A percentile compares a stretch with the other conserved stretches of the same genome.
These are phyloP conservation scores for Malus hybrid DNA, from an alignment of 331 rosid species.

Conservation along the genomic window DNA sequence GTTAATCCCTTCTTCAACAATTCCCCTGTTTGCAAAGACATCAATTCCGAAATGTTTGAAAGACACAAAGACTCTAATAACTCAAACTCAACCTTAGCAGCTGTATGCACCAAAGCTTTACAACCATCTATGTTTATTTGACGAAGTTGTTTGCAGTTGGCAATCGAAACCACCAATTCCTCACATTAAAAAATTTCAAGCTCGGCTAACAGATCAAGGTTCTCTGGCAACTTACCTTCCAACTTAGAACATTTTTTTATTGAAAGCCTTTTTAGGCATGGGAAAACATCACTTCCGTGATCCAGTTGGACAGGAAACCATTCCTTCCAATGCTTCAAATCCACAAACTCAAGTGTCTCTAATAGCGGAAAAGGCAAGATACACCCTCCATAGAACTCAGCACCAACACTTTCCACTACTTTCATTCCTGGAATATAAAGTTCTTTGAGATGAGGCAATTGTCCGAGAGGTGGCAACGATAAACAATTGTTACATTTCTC, in stretches of 20 bases:
- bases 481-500: not conserved
- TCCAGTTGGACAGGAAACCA: not conserved
- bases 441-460: not conserved
- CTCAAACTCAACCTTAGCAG: not conserved
- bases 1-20: not conserved
- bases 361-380: conserved; percentile 4
- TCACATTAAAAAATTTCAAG: conserved; percentile 5
- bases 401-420: not conserved
- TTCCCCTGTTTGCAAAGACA: not conserved
- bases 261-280: not conserved
- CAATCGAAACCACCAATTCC: conserved; percentile 7
- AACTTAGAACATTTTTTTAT: conserved; percentile 9
- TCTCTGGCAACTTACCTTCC: conserved; percentile 7
- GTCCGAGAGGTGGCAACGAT: conserved; percentile 4
- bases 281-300: not conserved
- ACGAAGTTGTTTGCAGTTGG: not conserved
- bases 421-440: not conserved
- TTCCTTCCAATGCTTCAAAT: conserved; percentile 14
- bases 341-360: conserved; percentile 6
- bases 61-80: not conserved
- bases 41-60: not conserved
- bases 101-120: not conserved
- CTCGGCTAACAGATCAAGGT: not conserved
- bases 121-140: not conserved
- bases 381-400: not conserved